These are phyloP conservation scores for Chrysosphaeria jannelii DNA, from an alignment of 2,329 filamentous ascomycete genomes.

Conservation along the genomic window DNA sequence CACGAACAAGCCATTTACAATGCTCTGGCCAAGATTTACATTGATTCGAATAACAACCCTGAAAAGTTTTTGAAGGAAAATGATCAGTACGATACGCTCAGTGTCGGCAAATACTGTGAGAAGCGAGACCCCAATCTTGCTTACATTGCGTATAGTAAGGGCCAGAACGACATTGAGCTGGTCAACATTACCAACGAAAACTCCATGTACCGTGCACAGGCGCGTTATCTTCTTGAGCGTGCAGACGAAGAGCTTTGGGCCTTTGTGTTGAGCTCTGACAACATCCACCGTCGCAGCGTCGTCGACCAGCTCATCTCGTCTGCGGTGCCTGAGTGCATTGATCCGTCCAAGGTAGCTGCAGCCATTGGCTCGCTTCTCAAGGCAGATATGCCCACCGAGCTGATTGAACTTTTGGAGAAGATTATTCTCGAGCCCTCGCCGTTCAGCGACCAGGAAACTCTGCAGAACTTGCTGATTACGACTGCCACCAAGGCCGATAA, in stretches of 20 bases:
- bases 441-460: constrained; percentile 88
- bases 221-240: constrained; percentile 74
- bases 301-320: constrained; percentile 92
- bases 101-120: constrained; percentile 92
- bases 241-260: constrained; percentile 75
- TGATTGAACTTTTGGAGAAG: constrained; percentile 95
- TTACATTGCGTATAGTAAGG: constrained; percentile 85
- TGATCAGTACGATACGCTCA: constrained; percentile 76
- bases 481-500: constrained; percentile 95
- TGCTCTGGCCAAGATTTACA: constrained; percentile 95
- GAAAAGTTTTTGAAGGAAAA: constrained; percentile 96
- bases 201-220: constrained; percentile 97
- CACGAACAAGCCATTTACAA: constrained; percentile 94
- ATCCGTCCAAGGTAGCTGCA: constrained; percentile 81
- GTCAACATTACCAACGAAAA: constrained; percentile 98
- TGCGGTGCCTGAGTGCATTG: constrained; percentile 71
- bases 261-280: constrained; percentile 87
- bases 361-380: constrained; percentile 82
- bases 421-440: constrained; percentile 98
- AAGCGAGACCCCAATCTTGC: constrained; percentile 92
- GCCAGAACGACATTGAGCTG: constrained; percentile 86
- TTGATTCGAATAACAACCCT: constrained; percentile 92
- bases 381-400: constrained; percentile 68
- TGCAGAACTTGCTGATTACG: constrained; percentile 88
- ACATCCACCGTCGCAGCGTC: constrained; percentile 74